These are phyloP conservation scores for Omphalotus olearius DNA, from an alignment of 1,284 basidiomycete species.

Conservation along the genomic window DNA sequence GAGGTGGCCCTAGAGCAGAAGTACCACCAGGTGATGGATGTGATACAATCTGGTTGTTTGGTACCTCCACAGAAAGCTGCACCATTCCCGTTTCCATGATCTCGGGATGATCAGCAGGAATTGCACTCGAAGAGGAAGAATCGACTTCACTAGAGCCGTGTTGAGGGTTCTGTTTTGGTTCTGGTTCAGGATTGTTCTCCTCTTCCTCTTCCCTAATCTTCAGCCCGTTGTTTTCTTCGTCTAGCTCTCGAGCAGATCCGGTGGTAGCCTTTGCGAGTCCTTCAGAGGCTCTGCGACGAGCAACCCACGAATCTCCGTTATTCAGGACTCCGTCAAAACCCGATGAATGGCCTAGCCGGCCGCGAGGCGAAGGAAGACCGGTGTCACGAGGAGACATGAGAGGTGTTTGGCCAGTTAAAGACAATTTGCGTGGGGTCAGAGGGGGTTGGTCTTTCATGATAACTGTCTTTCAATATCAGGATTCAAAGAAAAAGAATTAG, in stretches of 20 bases:
- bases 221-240: conserved; percentile 32
- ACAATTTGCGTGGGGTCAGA: conserved; percentile 58
- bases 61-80: conserved; percentile 16
- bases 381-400: conserved; percentile 54
- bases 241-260: conserved; percentile 37
- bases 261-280: conserved; percentile 36
- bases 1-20: conserved; percentile 32
- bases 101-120: conserved; percentile 7
- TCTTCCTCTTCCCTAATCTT: conserved; percentile 61
- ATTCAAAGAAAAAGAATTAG: conserved; percentile 9
- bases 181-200: conserved; percentile 22
- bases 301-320: conserved; percentile 61
- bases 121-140: conserved; percentile 12
- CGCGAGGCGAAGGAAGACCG: conserved; percentile 60
- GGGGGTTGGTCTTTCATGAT: conserved; percentile 42
- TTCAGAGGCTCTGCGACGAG: conserved; percentile 56
- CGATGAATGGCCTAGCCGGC: conserved; percentile 51
- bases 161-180: conserved; percentile 2
- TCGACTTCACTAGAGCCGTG: conserved; percentile 13
- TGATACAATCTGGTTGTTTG: conserved; percentile 11
- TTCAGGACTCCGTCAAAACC: conserved; percentile 72
- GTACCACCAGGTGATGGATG: conserved; percentile 16
- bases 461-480: conserved; percentile 4
- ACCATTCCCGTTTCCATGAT: conserved; percentile 16
- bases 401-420: conserved; percentile 58